phyloP scores from a whole-genome alignment of 768 basidiomycete genomes.

The Termitomyces sp. region DNA sequence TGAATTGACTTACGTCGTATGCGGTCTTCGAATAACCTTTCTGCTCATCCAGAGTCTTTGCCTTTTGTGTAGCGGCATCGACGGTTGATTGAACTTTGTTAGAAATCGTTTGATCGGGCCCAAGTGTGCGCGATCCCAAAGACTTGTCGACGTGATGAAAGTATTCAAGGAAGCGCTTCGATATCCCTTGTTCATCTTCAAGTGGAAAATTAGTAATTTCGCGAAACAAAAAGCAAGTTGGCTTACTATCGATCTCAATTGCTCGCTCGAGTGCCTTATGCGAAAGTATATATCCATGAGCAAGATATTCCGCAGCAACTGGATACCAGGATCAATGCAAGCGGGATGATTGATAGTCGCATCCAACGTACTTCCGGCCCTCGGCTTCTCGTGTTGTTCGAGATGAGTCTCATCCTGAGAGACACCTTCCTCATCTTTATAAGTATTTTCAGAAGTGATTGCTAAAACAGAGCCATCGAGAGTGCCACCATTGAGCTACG shows the following conservation, averaged over 20 bases:
- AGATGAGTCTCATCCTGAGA: conserved; percentile 37
- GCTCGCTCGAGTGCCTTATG: conserved; percentile 77
- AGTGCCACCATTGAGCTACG: conserved; percentile 67
- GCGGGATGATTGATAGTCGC: neutral
- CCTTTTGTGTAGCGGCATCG: conserved; percentile 62
- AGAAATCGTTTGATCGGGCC: conserved; percentile 79
- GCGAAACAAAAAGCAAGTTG: conserved; percentile 1
- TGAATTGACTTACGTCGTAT: conserved; percentile 47
- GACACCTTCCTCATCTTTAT: conserved; percentile 50
- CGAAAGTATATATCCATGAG: conserved; percentile 80
- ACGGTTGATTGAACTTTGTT: conserved; percentile 67
- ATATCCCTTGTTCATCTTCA: conserved; percentile 82
- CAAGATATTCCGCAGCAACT: conserved; percentile 94
- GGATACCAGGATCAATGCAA: conserved; percentile 7
- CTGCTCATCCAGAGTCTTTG: conserved; percentile 76
- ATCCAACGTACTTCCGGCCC: conserved; percentile 65
- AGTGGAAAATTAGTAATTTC: neutral
- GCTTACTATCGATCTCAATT: conserved; percentile 73
- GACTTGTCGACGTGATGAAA: conserved; percentile 68
- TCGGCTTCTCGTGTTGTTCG: conserved; percentile 89
- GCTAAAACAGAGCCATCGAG: conserved; percentile 69
- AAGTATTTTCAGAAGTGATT: conserved; percentile 68
- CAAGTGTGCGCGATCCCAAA: conserved; percentile 68
- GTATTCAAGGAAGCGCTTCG: conserved; percentile 77
- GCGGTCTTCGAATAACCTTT: conserved; percentile 72